Conservation (phyloP, 2,329 filamentous ascomycete genomes). For the Neopestalotiopsis rosae region DNA sequence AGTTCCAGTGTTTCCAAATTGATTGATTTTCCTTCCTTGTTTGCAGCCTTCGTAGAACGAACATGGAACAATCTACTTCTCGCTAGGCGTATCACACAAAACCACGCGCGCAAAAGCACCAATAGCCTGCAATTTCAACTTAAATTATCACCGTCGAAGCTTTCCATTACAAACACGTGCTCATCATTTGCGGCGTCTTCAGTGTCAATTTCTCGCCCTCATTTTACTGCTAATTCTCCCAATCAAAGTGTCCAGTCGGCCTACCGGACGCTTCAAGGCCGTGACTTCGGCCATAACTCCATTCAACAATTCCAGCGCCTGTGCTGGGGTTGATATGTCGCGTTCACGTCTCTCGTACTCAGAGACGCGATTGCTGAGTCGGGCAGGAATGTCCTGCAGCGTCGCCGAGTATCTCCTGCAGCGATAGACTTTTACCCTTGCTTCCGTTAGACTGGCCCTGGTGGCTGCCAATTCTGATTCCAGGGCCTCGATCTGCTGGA, state of each 20-base stretch:
- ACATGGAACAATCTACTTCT: neutral
- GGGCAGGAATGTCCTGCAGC: neutral
- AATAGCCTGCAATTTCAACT: neutral
- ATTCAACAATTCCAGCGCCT: slow-evolving; percentile 1
- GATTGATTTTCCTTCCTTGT: no score
- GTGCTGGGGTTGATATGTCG: neutral
- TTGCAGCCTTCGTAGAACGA: no score
- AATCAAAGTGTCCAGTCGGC: neutral
- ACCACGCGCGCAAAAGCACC: neutral
- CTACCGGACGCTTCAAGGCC: neutral
- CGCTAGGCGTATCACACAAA: neutral
- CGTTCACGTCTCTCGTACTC: neutral
- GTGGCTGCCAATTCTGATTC: neutral
- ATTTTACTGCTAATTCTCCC: neutral
- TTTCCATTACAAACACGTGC: neutral
- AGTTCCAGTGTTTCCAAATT: no score
- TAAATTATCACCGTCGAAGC: neutral
- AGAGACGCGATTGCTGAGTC: neutral
- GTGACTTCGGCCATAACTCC: neutral
- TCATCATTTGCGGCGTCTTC: neutral
- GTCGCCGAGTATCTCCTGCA: neutral
- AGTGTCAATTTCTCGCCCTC: neutral
- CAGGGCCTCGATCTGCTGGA: neutral
- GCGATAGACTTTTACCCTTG: neutral
- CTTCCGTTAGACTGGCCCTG: neutral